Conservation (phyloP, 2,329 filamentous ascomycete genomes). For the Daldinia sp. region DNA sequence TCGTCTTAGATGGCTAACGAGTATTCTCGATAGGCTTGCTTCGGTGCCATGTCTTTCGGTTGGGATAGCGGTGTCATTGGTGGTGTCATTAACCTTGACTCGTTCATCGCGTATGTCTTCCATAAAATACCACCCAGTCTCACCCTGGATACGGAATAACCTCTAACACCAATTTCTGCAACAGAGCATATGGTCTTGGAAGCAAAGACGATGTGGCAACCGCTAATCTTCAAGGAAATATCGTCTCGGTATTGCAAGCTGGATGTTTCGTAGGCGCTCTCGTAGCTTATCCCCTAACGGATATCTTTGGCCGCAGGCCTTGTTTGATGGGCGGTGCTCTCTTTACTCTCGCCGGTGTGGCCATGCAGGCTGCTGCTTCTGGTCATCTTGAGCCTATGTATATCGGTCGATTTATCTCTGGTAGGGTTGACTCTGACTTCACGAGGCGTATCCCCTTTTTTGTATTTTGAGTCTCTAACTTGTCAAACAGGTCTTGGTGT, state of each 20-base stretch:
- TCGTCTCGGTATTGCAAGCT: conserved; percentile 68
- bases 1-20: conserved; percentile 15
- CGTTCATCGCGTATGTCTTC: conserved; percentile 64
- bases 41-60: conserved; percentile 70
- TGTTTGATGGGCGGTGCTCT: conserved; percentile 66
- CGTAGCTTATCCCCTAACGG: conserved; percentile 64
- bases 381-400: conserved; percentile 72
- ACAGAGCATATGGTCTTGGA: conserved; percentile 65
- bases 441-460: not conserved
- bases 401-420: conserved; percentile 68
- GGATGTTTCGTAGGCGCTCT: conserved; percentile 57
- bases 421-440: conserved; percentile 33
- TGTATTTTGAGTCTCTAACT: not conserved
- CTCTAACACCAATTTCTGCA: conserved; percentile 28
- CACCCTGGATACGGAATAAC: not conserved
- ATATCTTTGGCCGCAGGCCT: conserved; percentile 65
- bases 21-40: conserved; percentile 53
- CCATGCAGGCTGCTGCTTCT: conserved; percentile 70
- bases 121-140: not conserved
- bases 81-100: conserved; percentile 70
- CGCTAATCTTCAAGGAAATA: conserved; percentile 71
- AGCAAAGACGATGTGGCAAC: conserved; percentile 55
- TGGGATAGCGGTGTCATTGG: conserved; percentile 74
- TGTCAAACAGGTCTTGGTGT: conserved; percentile 55
- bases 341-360: conserved; percentile 68